Conservation (phyloP, 2,329 filamentous ascomycete species). For the Coccinonectria pachysandricola region DNA sequence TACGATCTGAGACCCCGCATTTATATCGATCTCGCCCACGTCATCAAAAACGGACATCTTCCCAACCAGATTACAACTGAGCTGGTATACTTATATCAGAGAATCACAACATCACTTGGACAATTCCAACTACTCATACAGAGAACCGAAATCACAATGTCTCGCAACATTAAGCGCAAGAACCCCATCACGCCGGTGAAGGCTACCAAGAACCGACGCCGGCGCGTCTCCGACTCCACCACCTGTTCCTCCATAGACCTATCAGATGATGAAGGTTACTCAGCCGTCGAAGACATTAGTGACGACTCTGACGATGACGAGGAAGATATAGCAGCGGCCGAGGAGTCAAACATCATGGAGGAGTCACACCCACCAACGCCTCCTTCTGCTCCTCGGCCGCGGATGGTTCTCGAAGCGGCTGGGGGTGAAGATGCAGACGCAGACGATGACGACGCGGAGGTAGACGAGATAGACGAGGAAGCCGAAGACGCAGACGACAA, state of each 20-base stretch:
- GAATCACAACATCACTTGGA: no score
- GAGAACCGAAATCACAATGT: no score
- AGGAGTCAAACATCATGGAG: constrained; percentile 63
- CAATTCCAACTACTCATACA: no score
- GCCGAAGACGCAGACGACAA: constrained; percentile 32
- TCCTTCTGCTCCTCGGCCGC: constrained; percentile 44
- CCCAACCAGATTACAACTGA: no score
- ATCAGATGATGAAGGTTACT: constrained; percentile 65
- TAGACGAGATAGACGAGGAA: constrained; percentile 30
- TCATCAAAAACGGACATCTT: no score
- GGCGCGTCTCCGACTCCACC: constrained; percentile 39
- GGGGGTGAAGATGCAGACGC: constrained; percentile 28
- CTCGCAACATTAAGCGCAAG: constrained; percentile 43
- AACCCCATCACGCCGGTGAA: constrained; percentile 33
- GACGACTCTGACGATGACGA: constrained; percentile 72
- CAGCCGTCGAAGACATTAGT: constrained; percentile 67
- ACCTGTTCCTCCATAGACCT: constrained; percentile 48
- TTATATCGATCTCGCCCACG: no score
- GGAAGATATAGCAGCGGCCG: constrained; percentile 64
- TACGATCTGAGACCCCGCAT: no score
- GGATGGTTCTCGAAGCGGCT: constrained; percentile 21
- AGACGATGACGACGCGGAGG: constrained; percentile 28
- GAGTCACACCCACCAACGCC: constrained; percentile 29
- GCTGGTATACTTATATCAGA: no score
- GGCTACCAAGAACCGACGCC: constrained; percentile 27